A percentile compares a stretch with the other conserved stretches of the same genome.
Evolutionary conservation across 1,139 yeast species (phyloP).

Genomic region (Hanseniaspora gamundiae): DNA sequence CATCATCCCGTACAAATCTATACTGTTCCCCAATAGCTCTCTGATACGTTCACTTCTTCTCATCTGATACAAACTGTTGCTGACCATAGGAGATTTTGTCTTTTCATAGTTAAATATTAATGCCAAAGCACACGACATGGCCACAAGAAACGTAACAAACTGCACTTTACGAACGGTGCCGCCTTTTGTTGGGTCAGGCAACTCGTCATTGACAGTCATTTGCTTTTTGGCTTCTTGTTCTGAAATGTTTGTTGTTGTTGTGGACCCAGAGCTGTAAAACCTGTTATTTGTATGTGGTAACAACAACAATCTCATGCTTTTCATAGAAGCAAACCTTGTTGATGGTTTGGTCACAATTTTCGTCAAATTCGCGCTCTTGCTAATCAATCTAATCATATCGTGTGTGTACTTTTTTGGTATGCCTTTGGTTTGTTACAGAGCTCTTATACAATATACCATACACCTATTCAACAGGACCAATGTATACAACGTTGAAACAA

Average conservation of each 20-base stretch:
- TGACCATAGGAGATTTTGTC: slow-evolving; percentile 73
- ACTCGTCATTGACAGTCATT: slow-evolving; percentile 49
- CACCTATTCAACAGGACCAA: no score
- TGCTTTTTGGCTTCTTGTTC: slow-evolving; percentile 23
- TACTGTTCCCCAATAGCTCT: slow-evolving; percentile 57
- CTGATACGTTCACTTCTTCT: slow-evolving; percentile 67
- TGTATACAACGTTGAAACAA: no score
- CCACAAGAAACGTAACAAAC: slow-evolving; percentile 48
- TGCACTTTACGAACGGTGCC: slow-evolving; percentile 33
- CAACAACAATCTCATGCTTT: no score
- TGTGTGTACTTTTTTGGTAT: no score
- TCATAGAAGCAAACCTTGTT: no score
- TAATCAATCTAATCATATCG: no score
- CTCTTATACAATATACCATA: no score
- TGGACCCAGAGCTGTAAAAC: not conserved
- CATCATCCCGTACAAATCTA: slow-evolving; percentile 45
- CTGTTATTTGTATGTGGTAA: not conserved
- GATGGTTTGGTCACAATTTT: no score
- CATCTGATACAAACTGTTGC: slow-evolving; percentile 76
- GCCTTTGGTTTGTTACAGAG: no score
- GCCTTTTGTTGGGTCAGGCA: slow-evolving; percentile 60
- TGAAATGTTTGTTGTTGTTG: not conserved
- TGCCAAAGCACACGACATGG: slow-evolving; percentile 53
- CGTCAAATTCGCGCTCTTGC: no score
- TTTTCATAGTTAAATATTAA: slow-evolving; percentile 87